A percentile compares a stretch with the other conserved stretches of the same genome.
These are phyloP conservation scores for Leccinellum albellum DNA, from an alignment of 768 basidiomycete species.

Conservation along the genomic window DNA sequence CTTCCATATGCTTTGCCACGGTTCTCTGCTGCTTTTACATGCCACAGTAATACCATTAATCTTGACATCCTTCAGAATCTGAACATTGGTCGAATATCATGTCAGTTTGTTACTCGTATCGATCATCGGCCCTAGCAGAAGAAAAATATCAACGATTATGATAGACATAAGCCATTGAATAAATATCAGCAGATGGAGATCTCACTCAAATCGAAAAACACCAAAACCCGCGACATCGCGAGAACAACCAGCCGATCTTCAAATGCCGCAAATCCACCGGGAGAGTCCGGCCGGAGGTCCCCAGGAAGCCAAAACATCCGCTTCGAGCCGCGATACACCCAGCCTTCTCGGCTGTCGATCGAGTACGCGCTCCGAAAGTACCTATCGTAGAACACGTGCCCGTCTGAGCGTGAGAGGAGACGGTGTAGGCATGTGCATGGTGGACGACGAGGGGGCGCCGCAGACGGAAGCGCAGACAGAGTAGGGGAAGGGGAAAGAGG, in stretches of 20 bases:
- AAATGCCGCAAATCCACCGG: constrained; percentile 8
- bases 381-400: constrained; percentile 7
- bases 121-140: background rate
- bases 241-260: constrained; percentile 10
- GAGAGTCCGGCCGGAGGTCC: constrained; percentile 8
- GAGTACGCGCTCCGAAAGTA: constrained; percentile 16
- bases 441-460: background rate
- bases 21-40: background rate
- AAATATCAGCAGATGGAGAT: background rate
- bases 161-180: background rate
- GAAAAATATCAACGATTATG: background rate
- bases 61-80: background rate
- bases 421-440: constrained; percentile 2
- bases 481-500: background rate
- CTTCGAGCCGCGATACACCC: constrained; percentile 11
- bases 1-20: background rate
- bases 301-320: constrained; percentile 17
- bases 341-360: constrained; percentile 10
- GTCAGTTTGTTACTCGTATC: background rate
- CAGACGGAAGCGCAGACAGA: background rate
- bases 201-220: constrained; percentile 18
- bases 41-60: background rate
- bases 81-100: background rate
- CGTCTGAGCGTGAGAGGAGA: constrained; percentile 13
- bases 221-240: background rate